Base-by-base conservation (phyloP, 129 eudicot species). In the Helichrysum umbraculigerum region DNA sequence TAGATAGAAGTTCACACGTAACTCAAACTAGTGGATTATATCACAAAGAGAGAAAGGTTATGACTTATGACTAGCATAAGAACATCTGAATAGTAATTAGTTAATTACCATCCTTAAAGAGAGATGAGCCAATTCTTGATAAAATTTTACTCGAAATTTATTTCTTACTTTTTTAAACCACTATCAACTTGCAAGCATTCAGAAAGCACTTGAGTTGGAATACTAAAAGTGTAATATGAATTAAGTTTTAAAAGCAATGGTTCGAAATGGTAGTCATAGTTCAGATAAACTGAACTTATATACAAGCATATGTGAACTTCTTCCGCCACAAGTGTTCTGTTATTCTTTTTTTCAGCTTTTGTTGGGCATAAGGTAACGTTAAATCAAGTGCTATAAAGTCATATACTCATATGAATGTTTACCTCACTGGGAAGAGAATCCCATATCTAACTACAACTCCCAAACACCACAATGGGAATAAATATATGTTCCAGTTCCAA, bases 391-490 rank as follows among this genome's bases (percentile, higher is more conserved):
- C 30, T 29, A 42, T 29, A 62, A 30, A 29, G 34, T 76, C 52
- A 35, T 33, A 76, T 76, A 54, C n/a, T n/a, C n/a, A 28, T n/a
- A 25, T 10, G 58, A 57, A 69, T 16, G 37, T 83, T 76, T 73
- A 95, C 99, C 99, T 92, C 69, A 70, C 71, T 2, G 97, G 99
- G 78, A 95, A 95, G 59, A 95, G 96, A 72, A 95, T 68, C 32
- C 86, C 89, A 79, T 89, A 91, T 91, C 99, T 86, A 32, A 95
- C 89, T 15, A 91, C 82, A 73, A 95, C 96, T 61, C 99, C 99
- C 83, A 89, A 76, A 63, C 99, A 95, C 99, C 99, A 95, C 86
- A 95, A 82, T 69, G 99, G 99, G 83, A 95, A 95, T 58, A 95
- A 83, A 82, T 95, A 95, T 7, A 95, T 66, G 33, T 95, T 95